Evolutionary conservation across 139 green algal genomes (phyloP).

Genomic region (Parachlorella kessleri): DNA sequence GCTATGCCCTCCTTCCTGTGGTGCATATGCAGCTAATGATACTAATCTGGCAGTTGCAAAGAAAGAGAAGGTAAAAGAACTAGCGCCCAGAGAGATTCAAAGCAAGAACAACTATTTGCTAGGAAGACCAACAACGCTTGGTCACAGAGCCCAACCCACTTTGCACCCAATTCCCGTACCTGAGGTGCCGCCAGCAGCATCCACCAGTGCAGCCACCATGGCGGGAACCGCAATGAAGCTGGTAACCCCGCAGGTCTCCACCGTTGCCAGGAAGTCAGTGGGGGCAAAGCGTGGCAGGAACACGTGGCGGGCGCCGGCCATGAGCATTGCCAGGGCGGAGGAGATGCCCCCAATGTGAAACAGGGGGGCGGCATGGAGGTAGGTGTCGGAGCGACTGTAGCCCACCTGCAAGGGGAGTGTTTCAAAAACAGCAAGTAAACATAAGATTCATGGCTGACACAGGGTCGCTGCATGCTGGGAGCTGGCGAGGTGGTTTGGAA

Average conservation of each 20-base stretch:
- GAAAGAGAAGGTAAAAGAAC: too few species aligned
- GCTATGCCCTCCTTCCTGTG: too few species aligned
- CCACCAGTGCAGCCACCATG: conserved; percentile 81
- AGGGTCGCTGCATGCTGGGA: too few species aligned
- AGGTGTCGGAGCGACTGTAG: conserved; percentile 74
- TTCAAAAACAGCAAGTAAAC: too few species aligned
- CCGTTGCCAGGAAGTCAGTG: conserved; percentile 16
- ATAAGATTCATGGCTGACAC: conserved; percentile 1
- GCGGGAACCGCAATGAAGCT: conserved; percentile 81
- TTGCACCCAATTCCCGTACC: too few species aligned
- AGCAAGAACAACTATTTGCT: too few species aligned
- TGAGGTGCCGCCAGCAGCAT: neutral
- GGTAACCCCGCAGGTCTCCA: conserved; percentile 58
- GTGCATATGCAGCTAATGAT: too few species aligned
- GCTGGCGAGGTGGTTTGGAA: too few species aligned
- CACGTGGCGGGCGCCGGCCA: conserved; percentile 63
- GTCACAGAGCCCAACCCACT: too few species aligned
- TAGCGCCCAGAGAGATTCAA: too few species aligned
- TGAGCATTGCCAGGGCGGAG: conserved; percentile 76
- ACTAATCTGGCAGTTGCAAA: too few species aligned
- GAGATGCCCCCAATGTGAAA: conserved; percentile 91
- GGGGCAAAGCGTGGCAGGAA: conserved; percentile 44
- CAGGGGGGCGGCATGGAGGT: conserved; percentile 87
- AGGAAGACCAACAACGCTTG: too few species aligned
- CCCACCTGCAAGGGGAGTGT: conserved; percentile 36